A percentile compares a stretch with the other conserved stretches of the same genome.
Conservation (phyloP, 176 grass and related monocot species). For the Oryza meridionalis region DNA sequence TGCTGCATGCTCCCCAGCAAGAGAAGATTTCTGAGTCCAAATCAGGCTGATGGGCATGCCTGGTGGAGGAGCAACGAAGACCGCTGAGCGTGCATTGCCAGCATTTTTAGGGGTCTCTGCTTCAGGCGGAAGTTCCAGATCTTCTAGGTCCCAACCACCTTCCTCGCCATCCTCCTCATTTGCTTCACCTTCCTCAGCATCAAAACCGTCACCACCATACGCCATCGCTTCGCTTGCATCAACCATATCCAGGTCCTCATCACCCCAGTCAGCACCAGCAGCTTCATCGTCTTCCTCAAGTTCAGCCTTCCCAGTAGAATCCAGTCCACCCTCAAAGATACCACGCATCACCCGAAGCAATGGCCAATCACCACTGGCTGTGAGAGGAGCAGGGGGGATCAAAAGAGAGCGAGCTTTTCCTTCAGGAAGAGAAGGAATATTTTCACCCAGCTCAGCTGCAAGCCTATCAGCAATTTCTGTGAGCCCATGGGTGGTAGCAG, state of each 20-base stretch:
- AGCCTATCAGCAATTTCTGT: slow-evolving; percentile 77
- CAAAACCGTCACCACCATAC: slow-evolving; percentile 66
- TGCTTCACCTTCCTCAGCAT: slow-evolving; percentile 62
- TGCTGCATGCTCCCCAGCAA: slow-evolving; percentile 91
- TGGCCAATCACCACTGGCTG: slow-evolving; percentile 83
- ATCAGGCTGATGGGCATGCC: slow-evolving; percentile 95
- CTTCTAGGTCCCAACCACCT: slow-evolving; percentile 96
- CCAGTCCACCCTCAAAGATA: slow-evolving; percentile 88
- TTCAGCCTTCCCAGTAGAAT: slow-evolving; percentile 65
- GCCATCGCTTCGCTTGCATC: slow-evolving; percentile 68
- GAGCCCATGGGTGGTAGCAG: slow-evolving; percentile 88
- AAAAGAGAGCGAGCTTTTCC: slow-evolving; percentile 72
- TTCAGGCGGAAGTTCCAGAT: slow-evolving; percentile 88
- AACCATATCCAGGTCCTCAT: slow-evolving; percentile 87
- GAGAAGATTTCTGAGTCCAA: slow-evolving; percentile 97
- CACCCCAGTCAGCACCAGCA: slow-evolving; percentile 88
- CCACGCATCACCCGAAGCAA: slow-evolving; percentile 90
- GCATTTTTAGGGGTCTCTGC: slow-evolving; percentile 70
- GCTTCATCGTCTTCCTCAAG: slow-evolving; percentile 79
- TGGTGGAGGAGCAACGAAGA: slow-evolving; percentile 77
- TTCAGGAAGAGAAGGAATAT: slow-evolving; percentile 74
- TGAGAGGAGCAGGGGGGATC: slow-evolving; percentile 74
- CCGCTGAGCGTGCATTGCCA: slow-evolving; percentile 49
- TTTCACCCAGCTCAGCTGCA: slow-evolving; percentile 84
- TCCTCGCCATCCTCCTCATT: slow-evolving; percentile 77